phyloP scores from a whole-genome alignment of 306 rosid species.

The Leucaena leucocephala region DNA sequence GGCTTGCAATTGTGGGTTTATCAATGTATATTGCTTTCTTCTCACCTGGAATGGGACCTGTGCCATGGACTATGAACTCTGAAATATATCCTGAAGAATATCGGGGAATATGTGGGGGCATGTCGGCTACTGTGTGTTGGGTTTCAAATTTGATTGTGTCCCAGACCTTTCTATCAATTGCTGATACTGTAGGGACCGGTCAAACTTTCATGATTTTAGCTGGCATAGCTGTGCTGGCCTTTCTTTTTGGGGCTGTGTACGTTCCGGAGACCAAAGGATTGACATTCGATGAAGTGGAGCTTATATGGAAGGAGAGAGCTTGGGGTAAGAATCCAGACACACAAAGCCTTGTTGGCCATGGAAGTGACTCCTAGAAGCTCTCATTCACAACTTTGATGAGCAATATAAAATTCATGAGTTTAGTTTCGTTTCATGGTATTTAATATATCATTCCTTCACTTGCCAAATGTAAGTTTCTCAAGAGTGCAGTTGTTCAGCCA shows the following conservation, averaged over 20 bases:
- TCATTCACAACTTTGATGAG: too few species aligned
- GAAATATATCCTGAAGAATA: constrained; percentile 94
- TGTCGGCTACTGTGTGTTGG: constrained; percentile 93
- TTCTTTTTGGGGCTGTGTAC: constrained; percentile 58
- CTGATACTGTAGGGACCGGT: constrained; percentile 67
- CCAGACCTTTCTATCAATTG: constrained; percentile 71
- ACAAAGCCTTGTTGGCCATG: constrained; percentile 62
- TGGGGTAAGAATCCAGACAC: constrained; percentile 64
- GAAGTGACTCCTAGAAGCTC: constrained; percentile 37
- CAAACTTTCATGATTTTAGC: constrained; percentile 74
- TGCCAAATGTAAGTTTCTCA: not conserved
- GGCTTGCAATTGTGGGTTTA: constrained; percentile 71
- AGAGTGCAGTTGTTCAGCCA: too few species aligned
- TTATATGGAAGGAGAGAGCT: constrained; percentile 89
- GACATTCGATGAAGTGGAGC: constrained; percentile 91
- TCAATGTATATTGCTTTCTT: constrained; percentile 72
- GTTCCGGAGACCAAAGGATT: constrained; percentile 93
- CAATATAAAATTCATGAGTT: too few species aligned
- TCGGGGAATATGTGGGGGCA: constrained; percentile 87
- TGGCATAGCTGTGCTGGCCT: constrained; percentile 62
- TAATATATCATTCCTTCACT: too few species aligned
- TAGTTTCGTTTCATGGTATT: too few species aligned
- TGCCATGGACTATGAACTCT: constrained; percentile 91
- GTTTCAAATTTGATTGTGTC: constrained; percentile 85
- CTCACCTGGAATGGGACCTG: constrained; percentile 96